Percentiles rank a stretch among this genome's conserved stretches.
These are phyloP conservation scores for Senna tora DNA, from an alignment of 306 rosid genomes.

Conservation along the genomic window DNA sequence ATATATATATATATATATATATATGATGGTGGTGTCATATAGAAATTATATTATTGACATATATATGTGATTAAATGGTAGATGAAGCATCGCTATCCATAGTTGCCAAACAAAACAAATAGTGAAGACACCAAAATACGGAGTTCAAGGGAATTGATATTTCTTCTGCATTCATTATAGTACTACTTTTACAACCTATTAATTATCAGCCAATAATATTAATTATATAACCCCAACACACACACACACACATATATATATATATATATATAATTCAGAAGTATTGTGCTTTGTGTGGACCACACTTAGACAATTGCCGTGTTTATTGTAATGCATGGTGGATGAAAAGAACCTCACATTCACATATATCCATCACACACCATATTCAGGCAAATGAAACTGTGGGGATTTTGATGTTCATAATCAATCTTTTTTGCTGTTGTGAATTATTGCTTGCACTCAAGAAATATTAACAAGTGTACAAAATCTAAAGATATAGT, in stretches of 20 bases:
- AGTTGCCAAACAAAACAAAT: conserved; percentile 23
- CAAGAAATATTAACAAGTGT: not conserved
- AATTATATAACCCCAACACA: conserved; percentile 28
- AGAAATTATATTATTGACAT: too few relatives aligned
- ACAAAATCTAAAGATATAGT: conserved; percentile 11
- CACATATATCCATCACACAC: not conserved
- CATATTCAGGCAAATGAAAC: conserved; percentile 34
- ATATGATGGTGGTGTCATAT: too few relatives aligned
- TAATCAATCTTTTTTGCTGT: conserved; percentile 33
- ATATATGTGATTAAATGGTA: conserved; percentile 39
- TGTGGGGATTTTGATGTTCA: conserved; percentile 47
- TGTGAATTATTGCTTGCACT: not conserved
- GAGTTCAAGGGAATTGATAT: conserved; percentile 8
- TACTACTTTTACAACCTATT: conserved; percentile 28
- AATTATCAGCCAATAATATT: conserved; percentile 44
- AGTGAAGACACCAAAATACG: conserved; percentile 21
- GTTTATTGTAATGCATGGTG: conserved; percentile 39
- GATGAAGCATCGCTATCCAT: conserved; percentile 60
- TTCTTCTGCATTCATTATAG: conserved; percentile 22
- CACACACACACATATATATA: too few relatives aligned
- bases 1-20: too few relatives aligned
- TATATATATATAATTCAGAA: too few relatives aligned
- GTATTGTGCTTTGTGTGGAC: conserved; percentile 42
- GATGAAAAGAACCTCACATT: conserved; percentile 42
- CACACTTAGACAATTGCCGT: conserved; percentile 33